Evolutionary conservation across 169 alveolate genomes (phyloP).

Genomic region (Cryptosporidium canis): DNA sequence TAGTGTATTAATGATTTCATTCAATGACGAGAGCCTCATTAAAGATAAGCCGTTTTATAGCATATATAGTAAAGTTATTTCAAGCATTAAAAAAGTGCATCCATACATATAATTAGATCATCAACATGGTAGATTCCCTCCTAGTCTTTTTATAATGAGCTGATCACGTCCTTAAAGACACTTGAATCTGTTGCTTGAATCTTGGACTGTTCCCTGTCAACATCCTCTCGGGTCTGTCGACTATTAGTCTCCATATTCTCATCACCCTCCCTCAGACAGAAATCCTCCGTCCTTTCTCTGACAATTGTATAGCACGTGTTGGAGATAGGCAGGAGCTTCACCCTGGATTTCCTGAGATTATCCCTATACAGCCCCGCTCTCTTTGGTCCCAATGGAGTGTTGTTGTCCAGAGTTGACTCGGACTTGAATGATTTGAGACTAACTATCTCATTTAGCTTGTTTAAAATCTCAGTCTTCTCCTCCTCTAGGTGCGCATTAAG

Average conservation of each 20-base stretch:
- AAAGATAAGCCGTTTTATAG: constrained; percentile 65
- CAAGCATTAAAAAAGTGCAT: constrained; percentile 59
- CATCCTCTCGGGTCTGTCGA: background rate
- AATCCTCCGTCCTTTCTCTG: constrained; percentile 4
- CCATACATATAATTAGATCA: constrained; percentile 37
- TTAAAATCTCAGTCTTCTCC: constrained; percentile 28
- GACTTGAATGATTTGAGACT: background rate
- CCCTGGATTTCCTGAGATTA: constrained; percentile 8
- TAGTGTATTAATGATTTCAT: constrained; percentile 87
- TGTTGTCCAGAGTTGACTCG: background rate
- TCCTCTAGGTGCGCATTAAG: background rate
- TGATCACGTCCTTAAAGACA: background rate
- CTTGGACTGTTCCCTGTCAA: background rate
- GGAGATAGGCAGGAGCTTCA: constrained; percentile 38
- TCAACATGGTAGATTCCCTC: background rate
- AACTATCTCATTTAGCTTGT: constrained; percentile 6
- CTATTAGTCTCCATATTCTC: background rate
- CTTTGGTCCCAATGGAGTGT: background rate
- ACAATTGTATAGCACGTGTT: constrained; percentile 43
- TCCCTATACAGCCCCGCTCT: background rate
- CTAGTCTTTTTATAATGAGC: constrained; percentile 3
- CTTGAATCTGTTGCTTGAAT: background rate
- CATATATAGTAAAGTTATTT: constrained; percentile 35
- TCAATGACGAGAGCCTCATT: background rate
- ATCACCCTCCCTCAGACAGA: background rate